phyloP scores from a whole-genome alignment of 2,329 filamentous ascomycete genomes.

The Cadophora luteo-olivacea region DNA sequence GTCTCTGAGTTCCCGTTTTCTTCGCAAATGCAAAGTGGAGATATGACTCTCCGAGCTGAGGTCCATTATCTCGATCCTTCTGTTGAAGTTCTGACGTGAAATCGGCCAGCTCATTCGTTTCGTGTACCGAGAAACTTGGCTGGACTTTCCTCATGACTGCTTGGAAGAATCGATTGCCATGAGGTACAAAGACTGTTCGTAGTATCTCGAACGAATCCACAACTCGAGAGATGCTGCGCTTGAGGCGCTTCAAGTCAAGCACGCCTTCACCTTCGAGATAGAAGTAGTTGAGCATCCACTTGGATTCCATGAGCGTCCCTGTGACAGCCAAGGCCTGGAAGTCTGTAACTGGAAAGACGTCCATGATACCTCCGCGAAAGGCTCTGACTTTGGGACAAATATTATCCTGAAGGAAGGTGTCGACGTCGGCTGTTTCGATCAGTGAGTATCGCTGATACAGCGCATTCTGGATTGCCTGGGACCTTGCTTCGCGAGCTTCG shows the following conservation, averaged over 20 bases:
- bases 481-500: slow-evolving; percentile 18
- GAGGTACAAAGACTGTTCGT: not conserved
- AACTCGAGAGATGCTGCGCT: not conserved
- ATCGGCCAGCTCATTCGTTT: not conserved
- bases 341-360: not conserved
- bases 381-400: not conserved
- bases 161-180: not conserved
- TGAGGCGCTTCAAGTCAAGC: not conserved
- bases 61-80: not conserved
- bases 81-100: not conserved
- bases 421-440: not conserved
- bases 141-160: not conserved
- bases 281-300: slow-evolving; percentile 1
- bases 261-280: not conserved
- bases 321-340: not conserved
- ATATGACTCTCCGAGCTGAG: not conserved
- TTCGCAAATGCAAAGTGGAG: slow-evolving; percentile 3
- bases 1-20: not conserved
- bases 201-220: not conserved
- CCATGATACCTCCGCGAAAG: not conserved
- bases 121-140: not conserved
- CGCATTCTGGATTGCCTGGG: slow-evolving; percentile 5
- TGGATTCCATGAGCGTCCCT: not conserved
- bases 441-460: not conserved
- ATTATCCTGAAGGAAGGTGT: not conserved